Evolutionary conservation across 768 basidiomycete genomes (phyloP).

Genomic region (Clitopilus passeckerianus): DNA sequence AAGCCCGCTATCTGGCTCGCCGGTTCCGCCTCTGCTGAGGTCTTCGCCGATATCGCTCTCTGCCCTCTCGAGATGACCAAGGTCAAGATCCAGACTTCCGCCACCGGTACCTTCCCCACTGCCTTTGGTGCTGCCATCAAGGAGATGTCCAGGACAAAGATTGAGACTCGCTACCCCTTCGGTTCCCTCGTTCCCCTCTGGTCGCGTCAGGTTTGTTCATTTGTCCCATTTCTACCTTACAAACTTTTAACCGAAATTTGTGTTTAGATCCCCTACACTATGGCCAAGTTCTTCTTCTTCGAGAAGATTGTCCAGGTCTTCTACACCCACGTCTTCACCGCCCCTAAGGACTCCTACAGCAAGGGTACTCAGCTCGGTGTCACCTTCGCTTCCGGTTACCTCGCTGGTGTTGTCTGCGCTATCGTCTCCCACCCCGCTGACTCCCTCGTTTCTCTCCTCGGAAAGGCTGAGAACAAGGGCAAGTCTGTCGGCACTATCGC

Average conservation of each 20-base stretch:
- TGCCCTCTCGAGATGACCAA: constrained; percentile 95
- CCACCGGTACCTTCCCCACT: constrained; percentile 71
- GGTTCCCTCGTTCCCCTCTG: constrained; percentile 82
- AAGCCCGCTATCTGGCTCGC: constrained; percentile 91
- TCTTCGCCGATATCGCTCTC: constrained; percentile 94
- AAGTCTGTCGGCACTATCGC: constrained; percentile 70
- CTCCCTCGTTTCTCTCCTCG: constrained; percentile 88
- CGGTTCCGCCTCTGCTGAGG: constrained; percentile 90
- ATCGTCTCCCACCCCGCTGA: constrained; percentile 97
- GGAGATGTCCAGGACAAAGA: constrained; percentile 64
- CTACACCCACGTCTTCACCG: constrained; percentile 82
- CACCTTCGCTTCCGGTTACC: constrained; percentile 88
- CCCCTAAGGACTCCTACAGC: constrained; percentile 72
- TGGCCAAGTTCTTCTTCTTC: constrained; percentile 99
- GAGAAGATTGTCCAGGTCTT: constrained; percentile 85
- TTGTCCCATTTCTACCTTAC: not conserved
- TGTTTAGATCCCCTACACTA: constrained; percentile 88
- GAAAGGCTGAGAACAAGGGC: constrained; percentile 84
- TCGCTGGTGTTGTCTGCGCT: constrained; percentile 94
- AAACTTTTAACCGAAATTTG: not conserved
- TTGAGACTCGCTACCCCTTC: constrained; percentile 80
- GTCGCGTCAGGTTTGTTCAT: constrained; percentile 67
- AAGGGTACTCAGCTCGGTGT: constrained; percentile 84
- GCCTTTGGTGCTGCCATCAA: constrained; percentile 64
- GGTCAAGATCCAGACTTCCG: constrained; percentile 84